phyloP scores from a whole-genome alignment of 192 early-diverging fungal species.

The Backusella mclennaniae region DNA sequence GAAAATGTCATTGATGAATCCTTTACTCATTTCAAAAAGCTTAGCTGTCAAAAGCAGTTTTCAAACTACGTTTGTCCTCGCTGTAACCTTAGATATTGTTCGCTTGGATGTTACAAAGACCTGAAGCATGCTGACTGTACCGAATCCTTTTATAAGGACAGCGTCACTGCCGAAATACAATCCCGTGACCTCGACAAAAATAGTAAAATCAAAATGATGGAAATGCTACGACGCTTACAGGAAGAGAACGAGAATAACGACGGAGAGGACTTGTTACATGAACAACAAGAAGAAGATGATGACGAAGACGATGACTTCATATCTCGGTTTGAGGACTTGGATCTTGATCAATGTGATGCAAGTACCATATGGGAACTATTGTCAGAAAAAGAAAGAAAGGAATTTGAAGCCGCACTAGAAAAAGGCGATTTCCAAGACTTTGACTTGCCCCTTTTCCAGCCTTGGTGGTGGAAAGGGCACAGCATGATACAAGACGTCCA shows the following conservation, averaged over 20 bases:
- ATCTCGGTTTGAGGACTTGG: conserved; percentile 42
- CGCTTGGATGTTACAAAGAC: conserved; percentile 60
- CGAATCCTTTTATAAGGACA: conserved; percentile 63
- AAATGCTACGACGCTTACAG: conserved; percentile 47
- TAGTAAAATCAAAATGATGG: conserved; percentile 50
- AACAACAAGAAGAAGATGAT: conserved; percentile 32
- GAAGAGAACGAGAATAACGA: conserved; percentile 38
- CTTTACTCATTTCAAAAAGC: not conserved
- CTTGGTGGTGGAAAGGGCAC: conserved; percentile 10
- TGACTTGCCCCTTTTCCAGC: not conserved
- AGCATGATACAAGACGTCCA: not conserved
- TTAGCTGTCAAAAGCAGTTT: conserved; percentile 55
- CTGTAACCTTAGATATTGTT: conserved; percentile 68
- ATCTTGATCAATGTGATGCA: conserved; percentile 44
- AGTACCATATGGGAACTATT: conserved; percentile 49
- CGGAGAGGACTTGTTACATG: conserved; percentile 27
- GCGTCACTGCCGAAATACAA: conserved; percentile 53
- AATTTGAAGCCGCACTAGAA: conserved; percentile 42
- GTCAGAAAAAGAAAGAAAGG: conserved; percentile 42
- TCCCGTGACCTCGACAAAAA: conserved; percentile 34
- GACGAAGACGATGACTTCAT: conserved; percentile 44
- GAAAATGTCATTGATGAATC: not conserved
- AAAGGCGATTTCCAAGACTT: conserved; percentile 6
- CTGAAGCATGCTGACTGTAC: conserved; percentile 35
- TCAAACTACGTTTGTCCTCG: conserved; percentile 66